Conservation (phyloP, 768 basidiomycete genomes). For the Rhizopogon vinicolor region DNA sequence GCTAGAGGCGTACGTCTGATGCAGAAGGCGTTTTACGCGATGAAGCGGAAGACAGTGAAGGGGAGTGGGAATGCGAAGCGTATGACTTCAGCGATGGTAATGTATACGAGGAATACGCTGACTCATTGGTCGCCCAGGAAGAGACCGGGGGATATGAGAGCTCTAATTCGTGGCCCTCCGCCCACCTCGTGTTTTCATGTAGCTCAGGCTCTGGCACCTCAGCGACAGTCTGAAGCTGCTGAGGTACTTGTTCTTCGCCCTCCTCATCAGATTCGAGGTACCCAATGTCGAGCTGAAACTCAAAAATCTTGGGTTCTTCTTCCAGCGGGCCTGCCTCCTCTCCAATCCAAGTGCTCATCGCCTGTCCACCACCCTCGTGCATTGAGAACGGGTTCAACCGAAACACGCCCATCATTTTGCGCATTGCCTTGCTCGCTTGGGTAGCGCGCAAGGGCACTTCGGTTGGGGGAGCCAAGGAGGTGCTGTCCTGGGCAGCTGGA, state of each 20-base stretch:
- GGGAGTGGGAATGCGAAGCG: slow-evolving; percentile 23
- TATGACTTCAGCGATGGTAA: slow-evolving; percentile 25
- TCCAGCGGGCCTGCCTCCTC: slow-evolving; percentile 56
- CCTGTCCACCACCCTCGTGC: slow-evolving; percentile 45
- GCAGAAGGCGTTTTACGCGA: slow-evolving; percentile 19
- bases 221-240: slow-evolving; percentile 6
- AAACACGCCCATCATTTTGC: slow-evolving; percentile 73
- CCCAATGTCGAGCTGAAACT: slow-evolving; percentile 53
- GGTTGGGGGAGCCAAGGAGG: slow-evolving; percentile 47
- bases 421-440: slow-evolving; percentile 66
- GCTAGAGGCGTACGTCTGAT: slow-evolving; percentile 19
- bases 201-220: slow-evolving; percentile 9
- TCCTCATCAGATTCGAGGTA: slow-evolving; percentile 17
- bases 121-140: slow-evolving; percentile 25
- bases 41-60: slow-evolving; percentile 20
- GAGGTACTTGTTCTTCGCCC: slow-evolving; percentile 11
- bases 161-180: slow-evolving; percentile 15
- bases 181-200: slow-evolving; percentile 18
- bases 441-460: slow-evolving; percentile 75
- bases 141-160: slow-evolving; percentile 16
- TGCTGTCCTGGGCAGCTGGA: slow-evolving; percentile 28
- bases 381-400: slow-evolving; percentile 74
- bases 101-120: slow-evolving; percentile 18
- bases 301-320: slow-evolving; percentile 56
- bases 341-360: slow-evolving; percentile 38